Evolutionary conservation across 441 rosid genomes (phyloP), one percentile per base, ranked within the genome.

Genomic region (Adansonia madagascariensis): DNA sequence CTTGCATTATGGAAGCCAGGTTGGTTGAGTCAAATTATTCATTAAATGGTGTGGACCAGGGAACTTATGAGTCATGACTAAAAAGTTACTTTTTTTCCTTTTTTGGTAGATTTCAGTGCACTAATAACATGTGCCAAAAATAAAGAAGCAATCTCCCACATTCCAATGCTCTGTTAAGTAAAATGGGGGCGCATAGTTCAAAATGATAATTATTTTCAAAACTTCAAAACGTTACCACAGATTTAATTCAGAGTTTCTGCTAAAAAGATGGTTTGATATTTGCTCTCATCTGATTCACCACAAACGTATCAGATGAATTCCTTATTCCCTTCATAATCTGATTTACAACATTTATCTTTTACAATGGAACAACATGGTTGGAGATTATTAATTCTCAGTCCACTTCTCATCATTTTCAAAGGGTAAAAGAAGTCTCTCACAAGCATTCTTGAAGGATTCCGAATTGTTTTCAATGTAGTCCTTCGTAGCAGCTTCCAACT

Each of bases 401-500:
- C 87, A 75, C 83, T 88, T 91, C 57, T 91, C 98, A 49, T 95
- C 97, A 65, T 83, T 87, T 80, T 86, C 90, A 84, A 83, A 89
- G 49, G 98, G 98, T 70, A 92, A 77, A 77, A 91, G 84, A 66
- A 95, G 80, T 83, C 93, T 88, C 79, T 91, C 94, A 80, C 95
- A 91, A 0, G 59, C 92, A 73, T 85, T 86, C 81, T 92, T 93
- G 59, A 95, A 82, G 24, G 89, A 84, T 78, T 84, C 90, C 8
- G 97, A 83, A 85, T 91, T 95, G 43, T 78, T 83, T 74, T 89
- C 90, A 31, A 93, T 87, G 79, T 91, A 95, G 80, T 95, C 97
- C 47, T 89, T 86, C 44, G 91, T 84, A 65, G 94, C 89, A 80
- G 91, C 92, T 91, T 95, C 99, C 86, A 95, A 76, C 84, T 93